Base-by-base conservation (phyloP, 169 alveolate species). In the Babesia ovata region DNA sequence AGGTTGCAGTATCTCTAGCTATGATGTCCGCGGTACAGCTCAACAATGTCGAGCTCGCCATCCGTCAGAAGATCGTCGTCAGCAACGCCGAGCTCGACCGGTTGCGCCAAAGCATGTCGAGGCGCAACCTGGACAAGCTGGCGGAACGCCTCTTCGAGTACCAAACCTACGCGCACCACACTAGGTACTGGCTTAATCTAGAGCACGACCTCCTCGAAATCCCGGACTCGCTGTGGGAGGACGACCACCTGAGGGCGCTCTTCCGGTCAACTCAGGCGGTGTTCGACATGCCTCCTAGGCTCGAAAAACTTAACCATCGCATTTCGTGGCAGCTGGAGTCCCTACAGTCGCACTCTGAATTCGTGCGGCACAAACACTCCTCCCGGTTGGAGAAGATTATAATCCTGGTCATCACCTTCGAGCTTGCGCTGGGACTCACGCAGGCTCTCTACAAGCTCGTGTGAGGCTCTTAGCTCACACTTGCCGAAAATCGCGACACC, bases 201-300 rank as follows among this genome's bases (percentile, higher is more conserved):
- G 78, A 77, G 50, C 70, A 70, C 22, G 93, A 84, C 61, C 78
- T 79, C 22, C 60, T 84, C 14, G 93, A 88, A 53, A 75, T 76
- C 21, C 91, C 93, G n/a, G 88, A 84, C 48, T 50, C 75, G 16
- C 45, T 88, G 29, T 88, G 93, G 93, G 93, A 88, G 22, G 69
- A 62, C 29, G 93, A 88, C 57, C 58, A 88, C 21, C 91, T 78
- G 67, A 61, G 84, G 42, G 72, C 76, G 66, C 57, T 88, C 61
- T 88, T 88, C 70, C 39, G 59, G 56, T 66, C 81, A 17, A 54
- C 76, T 39, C 83, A 79, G 49, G 56, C 74, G 57, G 62, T 73
- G 12, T 88, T 88, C 70, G 89, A 81, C 46, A 74, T 84, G 28
- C 82, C 83, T 26, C 87, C 72, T 42, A 79, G 93, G 28, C 83